Base-by-base conservation (phyloP, 768 basidiomycete genomes). In the Hypsizygus marmoreus region DNA sequence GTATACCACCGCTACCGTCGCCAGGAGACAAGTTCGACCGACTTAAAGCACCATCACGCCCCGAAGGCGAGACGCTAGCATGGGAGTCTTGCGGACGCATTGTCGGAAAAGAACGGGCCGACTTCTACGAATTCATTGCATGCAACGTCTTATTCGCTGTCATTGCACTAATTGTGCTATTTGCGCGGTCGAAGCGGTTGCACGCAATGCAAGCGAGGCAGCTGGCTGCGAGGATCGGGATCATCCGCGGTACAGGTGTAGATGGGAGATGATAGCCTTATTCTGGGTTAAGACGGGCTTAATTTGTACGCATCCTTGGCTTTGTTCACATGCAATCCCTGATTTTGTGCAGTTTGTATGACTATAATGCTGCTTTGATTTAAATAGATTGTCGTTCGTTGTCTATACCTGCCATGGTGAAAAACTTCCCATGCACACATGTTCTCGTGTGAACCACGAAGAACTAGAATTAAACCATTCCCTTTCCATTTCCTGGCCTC, bases 71-170 rank as follows among this genome's bases (percentile, higher is more conserved):
- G 66, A 81, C 79, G 1, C 84, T 86, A 3, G 93, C 92, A 4
- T 97, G 93, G 92, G 87, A 93, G 60, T 83, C 93, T 4, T 97
- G 95, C 56, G 95, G 94, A 3, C 91, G 91, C 51, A 88, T 94
- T 26, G 74, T 88, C 34, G 67, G 72, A 14, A 75, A 80, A 49
- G 94, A 97, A 67, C 81, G 86, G 33, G 86, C 79, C 6, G 91
- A 94, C 64, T 97, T 91, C 62, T 90, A 82, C 68, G 93, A 97
- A 63, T 97, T 97, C 65, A 68, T 95, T 6, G 91, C 84, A 19
- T 86, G 90, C 61, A 95, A 94, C 60, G 56, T 89, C 23, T 53
- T 86, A 10, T 85, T 97, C 58, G 83, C 82, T 1, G 67, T 76
- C 1, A 66, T 88, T 9, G 81, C 88, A 1, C 62, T 93, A 19